Percentiles rank a stretch among this genome's conserved stretches.
phyloP scores from a whole-genome alignment of 1,284 basidiomycete species.

The Ustilago curta region DNA sequence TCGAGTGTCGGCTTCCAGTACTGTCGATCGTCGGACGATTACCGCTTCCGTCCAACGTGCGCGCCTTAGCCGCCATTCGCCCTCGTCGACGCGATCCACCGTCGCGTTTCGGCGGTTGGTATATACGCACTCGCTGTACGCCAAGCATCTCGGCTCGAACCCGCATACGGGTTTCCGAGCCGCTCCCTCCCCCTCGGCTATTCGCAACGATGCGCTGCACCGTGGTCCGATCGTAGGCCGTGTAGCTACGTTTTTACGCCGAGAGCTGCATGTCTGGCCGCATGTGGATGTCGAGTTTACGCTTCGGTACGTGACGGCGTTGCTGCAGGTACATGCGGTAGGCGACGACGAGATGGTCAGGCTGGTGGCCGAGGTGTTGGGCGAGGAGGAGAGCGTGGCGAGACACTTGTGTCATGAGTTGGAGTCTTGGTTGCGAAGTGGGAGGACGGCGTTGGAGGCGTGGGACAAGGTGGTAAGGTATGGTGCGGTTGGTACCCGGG shows the following conservation, averaged over 20 bases:
- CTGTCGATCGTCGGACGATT: not conserved
- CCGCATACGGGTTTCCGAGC: slow-evolving; percentile 62
- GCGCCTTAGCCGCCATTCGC: not conserved
- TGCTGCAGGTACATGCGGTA: slow-evolving; percentile 62
- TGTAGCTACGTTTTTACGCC: slow-evolving; percentile 56
- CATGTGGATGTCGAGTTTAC: slow-evolving; percentile 66
- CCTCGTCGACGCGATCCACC: slow-evolving; percentile 54
- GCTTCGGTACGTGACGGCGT: slow-evolving; percentile 59
- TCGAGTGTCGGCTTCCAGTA: not conserved
- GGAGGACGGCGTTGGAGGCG: slow-evolving; percentile 37
- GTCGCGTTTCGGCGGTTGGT: slow-evolving; percentile 53
- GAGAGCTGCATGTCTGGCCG: slow-evolving; percentile 66
- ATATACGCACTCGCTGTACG: slow-evolving; percentile 59
- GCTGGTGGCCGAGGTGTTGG: slow-evolving; percentile 64
- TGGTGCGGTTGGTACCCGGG: too few relatives aligned
- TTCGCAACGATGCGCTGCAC: slow-evolving; percentile 11
- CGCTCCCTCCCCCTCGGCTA: slow-evolving; percentile 38
- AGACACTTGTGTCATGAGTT: slow-evolving; percentile 65
- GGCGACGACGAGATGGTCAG: slow-evolving; percentile 55
- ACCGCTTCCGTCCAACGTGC: slow-evolving; percentile 8
- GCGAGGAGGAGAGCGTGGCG: slow-evolving; percentile 35
- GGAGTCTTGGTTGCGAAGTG: slow-evolving; percentile 53
- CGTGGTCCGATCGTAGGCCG: slow-evolving; percentile 5
- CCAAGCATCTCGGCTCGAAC: slow-evolving; percentile 66
- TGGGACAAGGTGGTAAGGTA: slow-evolving; percentile 45